Base-by-base conservation (phyloP, 768 basidiomycete species). In the Russula sp. region DNA sequence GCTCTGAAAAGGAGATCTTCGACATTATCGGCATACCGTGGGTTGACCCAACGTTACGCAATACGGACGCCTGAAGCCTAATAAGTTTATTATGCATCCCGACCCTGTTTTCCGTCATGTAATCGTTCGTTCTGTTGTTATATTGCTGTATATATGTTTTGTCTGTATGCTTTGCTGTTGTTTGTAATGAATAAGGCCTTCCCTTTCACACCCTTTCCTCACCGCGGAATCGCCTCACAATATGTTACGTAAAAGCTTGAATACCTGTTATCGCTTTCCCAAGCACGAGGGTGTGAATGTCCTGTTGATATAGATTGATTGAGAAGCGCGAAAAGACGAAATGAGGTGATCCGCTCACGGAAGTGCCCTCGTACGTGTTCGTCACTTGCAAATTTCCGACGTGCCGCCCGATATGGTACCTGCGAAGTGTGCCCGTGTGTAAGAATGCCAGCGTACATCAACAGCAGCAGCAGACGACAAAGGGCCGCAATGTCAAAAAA, bases 341-440 rank as follows among this genome's bases (percentile, higher is more conserved):
- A 10, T 38, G 26, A 40, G 22, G 26, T 24, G 20, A 18, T 40
- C 20, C 30, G 40, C 62, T 57, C n/a, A 58, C 55, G 36, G 32
- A 60, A 38, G 67, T 73, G 81, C 92, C 94, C 80, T 97, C 94
- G 72, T 97, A 97, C 0, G 94, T 98, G 70, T 94, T 94, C 9
- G 93, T 88, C n/a, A 98, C 89, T 72, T 98, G 95, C 64, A 97
- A 73, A 75, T 98, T 98, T 0, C 90, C 90, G 10, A 92, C 94
- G 77, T 98, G 95, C 38, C 96, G 79, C n/a, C 92, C 92, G 59
- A 98, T 86, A 72, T 94, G 92, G 72, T 94, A 97, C 74, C 92
- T 94, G 64, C 22, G 49, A 16, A 5, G 22, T 32, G 9, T 28
- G 34, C 34, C 34, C 11, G 44, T 24, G 50, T 44, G 40, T 56